Evolutionary conservation across 805 yeast species (phyloP).

Genomic region (Candida xyloterini): DNA sequence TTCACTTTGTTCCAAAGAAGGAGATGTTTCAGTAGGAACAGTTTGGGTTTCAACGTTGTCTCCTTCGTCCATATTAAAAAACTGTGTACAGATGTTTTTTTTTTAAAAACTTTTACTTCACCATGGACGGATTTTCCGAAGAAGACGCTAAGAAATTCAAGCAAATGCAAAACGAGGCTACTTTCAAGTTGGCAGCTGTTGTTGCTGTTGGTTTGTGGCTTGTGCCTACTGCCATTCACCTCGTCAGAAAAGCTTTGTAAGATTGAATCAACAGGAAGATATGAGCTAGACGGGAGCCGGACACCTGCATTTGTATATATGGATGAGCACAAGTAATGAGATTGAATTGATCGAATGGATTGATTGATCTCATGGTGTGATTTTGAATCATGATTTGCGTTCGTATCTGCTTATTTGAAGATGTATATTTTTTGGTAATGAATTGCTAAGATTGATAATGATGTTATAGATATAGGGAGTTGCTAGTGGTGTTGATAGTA

Average conservation of each 20-base stretch:
- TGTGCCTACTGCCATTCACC: slow-evolving; percentile 54
- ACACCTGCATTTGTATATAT: slow-evolving; percentile 6
- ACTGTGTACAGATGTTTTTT: slow-evolving; percentile 11
- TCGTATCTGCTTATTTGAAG: too few relatives aligned
- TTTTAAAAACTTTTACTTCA: slow-evolving; percentile 6
- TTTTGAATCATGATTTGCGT: neutral
- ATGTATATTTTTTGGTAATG: too few relatives aligned
- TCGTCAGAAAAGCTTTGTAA: slow-evolving; percentile 41
- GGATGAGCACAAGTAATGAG: neutral
- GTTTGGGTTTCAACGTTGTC: slow-evolving; percentile 2
- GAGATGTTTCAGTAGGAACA: neutral
- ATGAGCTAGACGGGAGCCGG: too few relatives aligned
- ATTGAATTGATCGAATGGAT: neutral
- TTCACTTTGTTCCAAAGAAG: neutral
- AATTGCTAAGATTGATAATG: too few relatives aligned
- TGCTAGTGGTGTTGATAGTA: too few relatives aligned
- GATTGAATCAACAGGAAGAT: neutral
- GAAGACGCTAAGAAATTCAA: slow-evolving; percentile 51
- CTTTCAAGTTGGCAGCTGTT: slow-evolving; percentile 56
- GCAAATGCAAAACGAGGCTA: slow-evolving; percentile 57
- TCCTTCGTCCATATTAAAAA: slow-evolving; percentile 8
- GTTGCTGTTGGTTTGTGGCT: slow-evolving; percentile 65
- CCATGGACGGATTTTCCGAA: slow-evolving; percentile 31
- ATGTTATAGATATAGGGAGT: too few relatives aligned
- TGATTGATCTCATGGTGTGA: neutral